Percentiles rank a stretch among this genome's conserved stretches.
Conservation (phyloP, 805 yeast genomes). For the Myxozyma melibiosi region DNA sequence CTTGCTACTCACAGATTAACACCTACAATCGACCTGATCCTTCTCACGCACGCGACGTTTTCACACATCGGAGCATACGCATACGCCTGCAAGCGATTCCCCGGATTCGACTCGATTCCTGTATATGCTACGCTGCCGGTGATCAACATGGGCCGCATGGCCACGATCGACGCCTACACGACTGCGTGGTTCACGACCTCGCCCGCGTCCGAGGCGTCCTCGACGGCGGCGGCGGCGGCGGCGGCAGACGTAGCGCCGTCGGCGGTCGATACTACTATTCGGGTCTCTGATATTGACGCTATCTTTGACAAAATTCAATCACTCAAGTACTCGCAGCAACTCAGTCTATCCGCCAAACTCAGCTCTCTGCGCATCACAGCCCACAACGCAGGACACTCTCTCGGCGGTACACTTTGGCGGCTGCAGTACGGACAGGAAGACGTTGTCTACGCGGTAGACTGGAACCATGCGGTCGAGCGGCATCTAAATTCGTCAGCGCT, state of each 20-base stretch:
- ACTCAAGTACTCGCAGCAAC: slow-evolving; percentile 78
- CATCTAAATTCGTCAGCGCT: slow-evolving; percentile 73
- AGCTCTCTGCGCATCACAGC: slow-evolving; percentile 63
- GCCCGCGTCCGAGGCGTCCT: neutral
- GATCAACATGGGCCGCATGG: slow-evolving; percentile 77
- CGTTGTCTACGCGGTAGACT: slow-evolving; percentile 83
- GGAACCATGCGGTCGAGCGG: slow-evolving; percentile 93
- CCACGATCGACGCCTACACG: slow-evolving; percentile 82
- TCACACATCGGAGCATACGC: slow-evolving; percentile 81
- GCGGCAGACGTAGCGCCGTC: slow-evolving; percentile 54
- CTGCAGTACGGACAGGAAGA: slow-evolving; percentile 73
- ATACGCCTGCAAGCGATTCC: slow-evolving; percentile 58
- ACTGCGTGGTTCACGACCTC: slow-evolving; percentile 59
- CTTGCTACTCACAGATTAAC: slow-evolving; percentile 13
- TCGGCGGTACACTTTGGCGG: slow-evolving; percentile 93
- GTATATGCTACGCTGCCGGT: slow-evolving; percentile 91
- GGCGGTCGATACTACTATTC: slow-evolving; percentile 19
- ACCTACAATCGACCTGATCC: slow-evolving; percentile 58
- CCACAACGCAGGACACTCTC: slow-evolving; percentile 84
- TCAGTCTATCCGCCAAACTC: slow-evolving; percentile 58
- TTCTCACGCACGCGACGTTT: slow-evolving; percentile 85
- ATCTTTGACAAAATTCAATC: slow-evolving; percentile 71
- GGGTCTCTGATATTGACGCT: slow-evolving; percentile 68
- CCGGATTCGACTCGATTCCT: slow-evolving; percentile 56
- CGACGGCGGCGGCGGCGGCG: neutral